Conservation (phyloP, 1,284 basidiomycete genomes). For the Malassezia psittaci region DNA sequence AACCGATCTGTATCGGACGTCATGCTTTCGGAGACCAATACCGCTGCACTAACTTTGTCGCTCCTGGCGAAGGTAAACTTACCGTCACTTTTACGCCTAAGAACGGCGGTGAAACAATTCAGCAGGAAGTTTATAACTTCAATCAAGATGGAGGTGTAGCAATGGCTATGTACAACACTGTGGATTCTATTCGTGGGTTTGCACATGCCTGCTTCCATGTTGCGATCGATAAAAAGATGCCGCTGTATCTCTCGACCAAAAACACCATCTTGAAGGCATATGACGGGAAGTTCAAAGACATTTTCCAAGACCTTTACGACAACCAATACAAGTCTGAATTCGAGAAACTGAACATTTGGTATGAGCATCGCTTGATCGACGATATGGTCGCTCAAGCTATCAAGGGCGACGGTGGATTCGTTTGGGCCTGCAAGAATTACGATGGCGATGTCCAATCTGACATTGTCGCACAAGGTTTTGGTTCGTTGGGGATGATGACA, state of each 20-base stretch:
- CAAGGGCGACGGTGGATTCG: slow-evolving; percentile 92
- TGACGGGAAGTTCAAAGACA: slow-evolving; percentile 96
- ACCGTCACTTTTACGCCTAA: slow-evolving; percentile 36
- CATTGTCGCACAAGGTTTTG: slow-evolving; percentile 59
- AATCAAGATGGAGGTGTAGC: slow-evolving; percentile 40
- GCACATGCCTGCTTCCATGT: slow-evolving; percentile 97
- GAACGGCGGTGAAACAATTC: slow-evolving; percentile 27
- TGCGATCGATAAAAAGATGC: slow-evolving; percentile 89
- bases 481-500: slow-evolving; percentile 95
- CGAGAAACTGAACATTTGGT: slow-evolving; percentile 75
- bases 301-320: slow-evolving; percentile 90
- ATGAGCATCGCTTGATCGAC: slow-evolving; percentile 76
- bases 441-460: slow-evolving; percentile 37
- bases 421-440: slow-evolving; percentile 62
- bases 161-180: slow-evolving; percentile 51
- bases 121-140: slow-evolving; percentile 40
- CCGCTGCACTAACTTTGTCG: slow-evolving; percentile 45
- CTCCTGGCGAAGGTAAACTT: slow-evolving; percentile 39
- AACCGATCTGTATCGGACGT: slow-evolving; percentile 91
- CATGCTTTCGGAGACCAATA: slow-evolving; percentile 92
- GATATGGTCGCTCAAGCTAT: slow-evolving; percentile 75
- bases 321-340: slow-evolving; percentile 69
- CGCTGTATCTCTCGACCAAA: slow-evolving; percentile 53
- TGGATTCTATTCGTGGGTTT: slow-evolving; percentile 75
- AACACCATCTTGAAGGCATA: slow-evolving; percentile 48